These are phyloP conservation scores for Austroboletus eburneus DNA, from an alignment of 768 basidiomycete species.

Conservation along the genomic window DNA sequence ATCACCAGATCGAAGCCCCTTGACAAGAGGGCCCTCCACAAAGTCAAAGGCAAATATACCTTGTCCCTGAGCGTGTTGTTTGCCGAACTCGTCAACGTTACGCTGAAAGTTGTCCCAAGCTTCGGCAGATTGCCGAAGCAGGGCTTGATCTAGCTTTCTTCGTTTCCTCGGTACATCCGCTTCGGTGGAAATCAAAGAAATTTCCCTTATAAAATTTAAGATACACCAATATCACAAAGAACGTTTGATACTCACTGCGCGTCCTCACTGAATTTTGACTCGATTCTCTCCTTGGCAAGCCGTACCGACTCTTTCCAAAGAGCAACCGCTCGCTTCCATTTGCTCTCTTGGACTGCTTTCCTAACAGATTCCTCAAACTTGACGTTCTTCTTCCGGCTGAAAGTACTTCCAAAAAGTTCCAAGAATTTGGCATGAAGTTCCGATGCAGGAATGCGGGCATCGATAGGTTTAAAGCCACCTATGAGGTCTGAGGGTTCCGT, in stretches of 20 bases:
- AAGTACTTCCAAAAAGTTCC: constrained; percentile 78
- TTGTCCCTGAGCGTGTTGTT: constrained; percentile 82
- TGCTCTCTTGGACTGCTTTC: constrained; percentile 75
- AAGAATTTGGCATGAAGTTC: constrained; percentile 70
- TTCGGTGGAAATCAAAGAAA: constrained; percentile 31
- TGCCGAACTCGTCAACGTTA: constrained; percentile 76
- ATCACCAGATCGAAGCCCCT: constrained; percentile 81
- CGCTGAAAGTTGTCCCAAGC: constrained; percentile 66
- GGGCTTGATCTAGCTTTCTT: constrained; percentile 52
- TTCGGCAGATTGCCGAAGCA: constrained; percentile 41
- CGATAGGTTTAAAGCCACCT: constrained; percentile 95
- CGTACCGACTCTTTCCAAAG: constrained; percentile 79
- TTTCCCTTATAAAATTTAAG: constrained; percentile 9
- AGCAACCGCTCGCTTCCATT: constrained; percentile 80
- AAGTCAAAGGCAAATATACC: constrained; percentile 93
- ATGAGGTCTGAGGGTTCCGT: constrained; percentile 93
- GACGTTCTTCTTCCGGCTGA: constrained; percentile 86
- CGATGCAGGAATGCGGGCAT: constrained; percentile 74
- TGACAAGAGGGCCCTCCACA: constrained; percentile 93
- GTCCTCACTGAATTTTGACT: constrained; percentile 30
- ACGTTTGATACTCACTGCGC: constrained; percentile 16
- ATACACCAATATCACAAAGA: not conserved
- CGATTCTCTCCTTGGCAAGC: constrained; percentile 65
- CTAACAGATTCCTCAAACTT: constrained; percentile 78
- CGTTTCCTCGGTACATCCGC: constrained; percentile 60